These are phyloP conservation scores for Populus tremula DNA, from an alignment of 345 rosid species.

Conservation along the genomic window DNA sequence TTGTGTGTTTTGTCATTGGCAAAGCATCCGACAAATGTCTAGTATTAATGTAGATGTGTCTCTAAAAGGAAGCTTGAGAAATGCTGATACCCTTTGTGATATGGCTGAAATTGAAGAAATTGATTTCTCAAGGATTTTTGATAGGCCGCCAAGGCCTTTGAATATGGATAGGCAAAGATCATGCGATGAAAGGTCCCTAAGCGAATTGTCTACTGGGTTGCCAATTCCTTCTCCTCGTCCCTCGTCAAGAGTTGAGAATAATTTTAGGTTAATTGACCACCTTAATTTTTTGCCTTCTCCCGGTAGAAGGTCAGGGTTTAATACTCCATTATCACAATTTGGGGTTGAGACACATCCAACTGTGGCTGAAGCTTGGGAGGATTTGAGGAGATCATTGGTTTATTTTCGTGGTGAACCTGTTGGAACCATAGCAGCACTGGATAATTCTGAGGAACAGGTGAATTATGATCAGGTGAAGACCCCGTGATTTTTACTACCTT, in stretches of 20 bases:
- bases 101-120: slow-evolving; percentile 47
- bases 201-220: slow-evolving; percentile 41
- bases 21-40: slow-evolving; percentile 33
- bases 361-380: slow-evolving; percentile 85
- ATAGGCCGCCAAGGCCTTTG: slow-evolving; percentile 71
- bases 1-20: not conserved
- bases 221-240: slow-evolving; percentile 44
- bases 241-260: slow-evolving; percentile 24
- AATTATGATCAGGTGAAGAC: slow-evolving; percentile 87
- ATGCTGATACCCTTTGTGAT: slow-evolving; percentile 26
- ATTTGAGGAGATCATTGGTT: slow-evolving; percentile 66
- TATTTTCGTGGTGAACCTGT: slow-evolving; percentile 84
- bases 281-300: slow-evolving; percentile 51
- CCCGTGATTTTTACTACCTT: not conserved
- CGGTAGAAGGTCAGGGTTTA: slow-evolving; percentile 55
- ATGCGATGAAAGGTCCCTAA: slow-evolving; percentile 57
- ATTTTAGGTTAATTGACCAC: slow-evolving; percentile 32
- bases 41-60: slow-evolving; percentile 29
- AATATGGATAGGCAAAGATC: slow-evolving; percentile 76
- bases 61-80: slow-evolving; percentile 36
- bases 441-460: slow-evolving; percentile 71
- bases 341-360: slow-evolving; percentile 61
- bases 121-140: slow-evolving; percentile 62
- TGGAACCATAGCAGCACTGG: slow-evolving; percentile 87
- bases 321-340: slow-evolving; percentile 51